Conservation (phyloP, 768 basidiomycete species). For the Pholiota microspora region DNA sequence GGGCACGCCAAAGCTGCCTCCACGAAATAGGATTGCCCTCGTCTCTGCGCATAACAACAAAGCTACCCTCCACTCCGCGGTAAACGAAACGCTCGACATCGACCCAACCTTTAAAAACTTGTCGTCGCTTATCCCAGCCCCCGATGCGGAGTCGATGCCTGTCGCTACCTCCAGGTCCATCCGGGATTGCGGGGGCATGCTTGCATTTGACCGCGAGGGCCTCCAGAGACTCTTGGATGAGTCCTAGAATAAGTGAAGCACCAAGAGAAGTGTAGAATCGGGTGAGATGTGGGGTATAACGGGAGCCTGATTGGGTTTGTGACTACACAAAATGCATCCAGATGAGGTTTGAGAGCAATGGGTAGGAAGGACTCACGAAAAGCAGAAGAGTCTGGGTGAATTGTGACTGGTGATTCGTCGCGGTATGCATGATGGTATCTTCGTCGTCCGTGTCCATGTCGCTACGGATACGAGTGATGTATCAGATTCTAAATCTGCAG, state of each 20-base stretch:
- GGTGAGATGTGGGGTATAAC: slow-evolving; percentile 74
- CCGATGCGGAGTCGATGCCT: slow-evolving; percentile 56
- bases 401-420: slow-evolving; percentile 51
- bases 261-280: slow-evolving; percentile 72
- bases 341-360: not conserved
- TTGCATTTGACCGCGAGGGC: slow-evolving; percentile 50
- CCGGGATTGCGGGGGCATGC: slow-evolving; percentile 9
- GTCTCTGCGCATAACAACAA: slow-evolving; percentile 70
- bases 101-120: slow-evolving; percentile 73
- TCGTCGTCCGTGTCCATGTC: slow-evolving; percentile 44
- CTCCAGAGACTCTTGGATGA: slow-evolving; percentile 55
- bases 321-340: too few species aligned
- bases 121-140: slow-evolving; percentile 61
- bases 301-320: slow-evolving; percentile 73
- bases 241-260: slow-evolving; percentile 48
- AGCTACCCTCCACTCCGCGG: slow-evolving; percentile 50
- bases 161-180: slow-evolving; percentile 17
- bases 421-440: slow-evolving; percentile 59
- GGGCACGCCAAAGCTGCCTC: slow-evolving; percentile 70
- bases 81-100: slow-evolving; percentile 62
- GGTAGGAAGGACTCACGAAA: slow-evolving; percentile 57
- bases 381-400: slow-evolving; percentile 81
- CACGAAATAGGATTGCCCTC: slow-evolving; percentile 79
- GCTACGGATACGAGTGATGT: not conserved
- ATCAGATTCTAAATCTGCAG: not conserved